Base-by-base conservation (phyloP, 805 yeast genomes). In the Cyberlindnera americana region DNA sequence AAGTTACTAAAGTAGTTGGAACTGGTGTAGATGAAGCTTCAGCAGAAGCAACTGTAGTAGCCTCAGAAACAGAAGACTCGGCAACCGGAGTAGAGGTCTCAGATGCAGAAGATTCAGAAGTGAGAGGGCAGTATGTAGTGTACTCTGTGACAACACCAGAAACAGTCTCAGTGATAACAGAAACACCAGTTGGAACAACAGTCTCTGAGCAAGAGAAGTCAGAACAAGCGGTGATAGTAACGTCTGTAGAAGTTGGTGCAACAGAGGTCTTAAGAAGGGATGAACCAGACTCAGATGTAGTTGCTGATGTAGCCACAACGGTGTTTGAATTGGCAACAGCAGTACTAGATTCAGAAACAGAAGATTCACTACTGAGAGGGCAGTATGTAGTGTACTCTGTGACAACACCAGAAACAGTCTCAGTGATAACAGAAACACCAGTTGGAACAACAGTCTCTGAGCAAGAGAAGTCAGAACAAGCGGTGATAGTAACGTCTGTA, bases 51-150 rank as follows among this genome's bases (percentile, higher is more conserved):
- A 19, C 17, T 18, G 26, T 6, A 18, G 25, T 6, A 24, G 32
- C 17, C 16, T 6, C 30, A 16, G 18, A 15, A 30, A 12, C 15
- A 15, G 29, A 10, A 26, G 29, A 14, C 17, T 26, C 29, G 10
- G 29, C 15, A 26, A 6, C 21, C 11, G 33, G 15, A 13, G 37
- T 16, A 16, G 34, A 18, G 4, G 22, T 24, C 9, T 19, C 19
- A 19, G 33, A 21, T 18, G 29, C 9, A 23, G 40, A 17, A 6
- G 36, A 17, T 23, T 36, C 22, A 28, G 17, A 44, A 30, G 58
- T 49, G 18, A 56, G 41, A 26, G 71, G 71, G 44, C 69, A 65
- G 59, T 63, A 65, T 6, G 71, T 65, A 14, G 70, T 64, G 60
- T 61, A 72, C 16, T 55, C 51, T 11, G 70, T 70, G 35, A 35